Conservation (phyloP, 106 monocot species). For the Dendrobium chrysotoxum region DNA sequence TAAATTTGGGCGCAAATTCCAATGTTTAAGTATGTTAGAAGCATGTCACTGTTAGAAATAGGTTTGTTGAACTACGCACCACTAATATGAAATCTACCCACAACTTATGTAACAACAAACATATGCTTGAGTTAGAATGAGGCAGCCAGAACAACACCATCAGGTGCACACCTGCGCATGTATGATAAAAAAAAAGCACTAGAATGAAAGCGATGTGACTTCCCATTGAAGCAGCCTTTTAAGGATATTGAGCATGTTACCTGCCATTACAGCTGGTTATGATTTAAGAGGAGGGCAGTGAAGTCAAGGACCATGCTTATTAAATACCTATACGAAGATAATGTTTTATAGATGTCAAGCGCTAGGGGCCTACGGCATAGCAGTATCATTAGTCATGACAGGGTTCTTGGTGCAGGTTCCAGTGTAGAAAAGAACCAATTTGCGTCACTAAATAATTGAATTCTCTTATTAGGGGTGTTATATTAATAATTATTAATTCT, state of each 20-base stretch:
- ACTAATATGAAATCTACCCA: background rate
- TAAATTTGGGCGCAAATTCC: background rate
- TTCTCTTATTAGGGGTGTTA: background rate
- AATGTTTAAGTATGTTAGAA: background rate
- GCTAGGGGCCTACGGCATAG: background rate
- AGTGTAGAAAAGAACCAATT: background rate
- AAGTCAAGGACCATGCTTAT: background rate
- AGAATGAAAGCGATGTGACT: background rate
- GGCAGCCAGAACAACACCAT: background rate
- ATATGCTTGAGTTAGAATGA: background rate
- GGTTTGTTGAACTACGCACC: background rate
- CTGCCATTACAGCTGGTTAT: background rate
- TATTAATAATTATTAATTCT: background rate
- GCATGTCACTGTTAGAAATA: background rate
- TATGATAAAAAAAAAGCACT: background rate
- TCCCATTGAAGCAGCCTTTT: background rate
- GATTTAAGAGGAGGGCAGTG: background rate
- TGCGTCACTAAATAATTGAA: background rate
- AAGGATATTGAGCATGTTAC: background rate
- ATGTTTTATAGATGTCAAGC: background rate
- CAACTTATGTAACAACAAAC: background rate
- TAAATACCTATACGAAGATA: background rate
- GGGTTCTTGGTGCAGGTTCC: background rate
- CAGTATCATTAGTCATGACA: background rate
- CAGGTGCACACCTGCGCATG: background rate